These are phyloP conservation scores for Hypoxylon rubiginosum DNA, from an alignment of 2,329 filamentous ascomycete species.

Conservation along the genomic window DNA sequence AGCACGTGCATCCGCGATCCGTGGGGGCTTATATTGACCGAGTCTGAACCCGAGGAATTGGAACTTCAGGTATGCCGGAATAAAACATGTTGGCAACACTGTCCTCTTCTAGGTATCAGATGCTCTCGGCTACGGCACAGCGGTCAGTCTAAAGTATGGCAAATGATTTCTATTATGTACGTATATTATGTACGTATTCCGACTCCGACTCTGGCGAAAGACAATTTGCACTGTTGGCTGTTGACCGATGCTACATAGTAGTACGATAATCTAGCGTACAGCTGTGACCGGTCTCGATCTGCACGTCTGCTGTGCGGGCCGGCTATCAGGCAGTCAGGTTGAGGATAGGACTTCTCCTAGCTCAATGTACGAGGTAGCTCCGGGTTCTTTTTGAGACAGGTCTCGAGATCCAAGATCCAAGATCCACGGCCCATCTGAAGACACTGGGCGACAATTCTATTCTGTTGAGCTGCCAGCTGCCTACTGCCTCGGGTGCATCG, in stretches of 20 bases:
- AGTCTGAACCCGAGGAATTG: conserved; percentile 32
- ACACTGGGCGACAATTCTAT: not conserved
- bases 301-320: conserved; percentile 16
- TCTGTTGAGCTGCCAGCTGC: not conserved
- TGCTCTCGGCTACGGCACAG: conserved; percentile 5
- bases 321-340: conserved; percentile 12
- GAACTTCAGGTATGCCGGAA: conserved; percentile 9
- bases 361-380: too few relatives aligned
- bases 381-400: conserved; percentile 31
- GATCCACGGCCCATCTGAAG: too few relatives aligned
- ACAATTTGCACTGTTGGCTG: conserved; percentile 5
- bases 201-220: conserved; percentile 13
- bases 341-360: conserved; percentile 10
- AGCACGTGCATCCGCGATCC: conserved; percentile 27
- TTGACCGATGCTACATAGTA: conserved; percentile 13
- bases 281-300: conserved; percentile 31
- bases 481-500: not conserved
- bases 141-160: not conserved
- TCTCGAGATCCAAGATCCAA: too few relatives aligned
- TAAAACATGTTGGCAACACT: conserved; percentile 12
- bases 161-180: conserved; percentile 7
- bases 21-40: conserved; percentile 30
- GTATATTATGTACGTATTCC: conserved; percentile 10
- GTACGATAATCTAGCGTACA: not conserved
- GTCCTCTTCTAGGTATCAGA: not conserved